Conservation (phyloP, 805 yeast genomes). For the Candida loeiensis region DNA sequence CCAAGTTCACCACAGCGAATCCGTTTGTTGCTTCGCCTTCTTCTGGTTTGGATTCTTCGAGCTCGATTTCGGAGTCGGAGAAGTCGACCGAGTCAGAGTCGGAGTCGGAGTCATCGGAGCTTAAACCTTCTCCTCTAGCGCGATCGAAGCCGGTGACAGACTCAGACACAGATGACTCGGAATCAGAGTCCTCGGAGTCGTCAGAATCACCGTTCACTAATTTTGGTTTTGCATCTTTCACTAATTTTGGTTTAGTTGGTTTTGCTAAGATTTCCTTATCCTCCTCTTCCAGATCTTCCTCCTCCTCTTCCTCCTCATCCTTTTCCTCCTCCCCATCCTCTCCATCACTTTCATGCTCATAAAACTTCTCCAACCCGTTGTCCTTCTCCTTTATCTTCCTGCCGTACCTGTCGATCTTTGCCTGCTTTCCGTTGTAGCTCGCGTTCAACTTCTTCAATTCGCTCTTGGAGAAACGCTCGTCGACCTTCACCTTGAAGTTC, state of each 20-base stretch:
- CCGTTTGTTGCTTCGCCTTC: constrained; percentile 80
- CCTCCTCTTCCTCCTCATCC: constrained; percentile 22
- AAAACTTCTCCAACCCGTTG: constrained; percentile 62
- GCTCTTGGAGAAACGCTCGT: constrained; percentile 74
- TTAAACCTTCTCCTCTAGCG: constrained; percentile 22
- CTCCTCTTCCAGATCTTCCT: constrained; percentile 17
- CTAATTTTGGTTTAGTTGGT: constrained; percentile 15
- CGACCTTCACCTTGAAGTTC: constrained; percentile 72
- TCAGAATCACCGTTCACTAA: too few species aligned
- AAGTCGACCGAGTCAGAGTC: constrained; percentile 42
- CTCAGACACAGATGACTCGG: too few species aligned
- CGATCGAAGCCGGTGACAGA: constrained; percentile 7
- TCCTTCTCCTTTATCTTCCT: constrained; percentile 53
- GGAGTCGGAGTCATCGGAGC: constrained; percentile 41
- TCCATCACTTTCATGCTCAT: constrained; percentile 39
- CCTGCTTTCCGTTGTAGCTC: constrained; percentile 48
- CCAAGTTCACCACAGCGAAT: constrained; percentile 91
- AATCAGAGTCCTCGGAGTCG: constrained; percentile 11
- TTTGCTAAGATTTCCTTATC: constrained; percentile 10
- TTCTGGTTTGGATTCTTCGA: constrained; percentile 62
- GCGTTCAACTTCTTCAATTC: constrained; percentile 50
- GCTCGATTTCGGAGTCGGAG: constrained; percentile 51
- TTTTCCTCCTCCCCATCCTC: constrained; percentile 31
- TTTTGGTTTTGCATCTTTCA: too few species aligned
- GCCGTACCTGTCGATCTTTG: constrained; percentile 84